Evolutionary conservation across 495 filamentous ascomycete species (phyloP).

Genomic region (Podospora comata): DNA sequence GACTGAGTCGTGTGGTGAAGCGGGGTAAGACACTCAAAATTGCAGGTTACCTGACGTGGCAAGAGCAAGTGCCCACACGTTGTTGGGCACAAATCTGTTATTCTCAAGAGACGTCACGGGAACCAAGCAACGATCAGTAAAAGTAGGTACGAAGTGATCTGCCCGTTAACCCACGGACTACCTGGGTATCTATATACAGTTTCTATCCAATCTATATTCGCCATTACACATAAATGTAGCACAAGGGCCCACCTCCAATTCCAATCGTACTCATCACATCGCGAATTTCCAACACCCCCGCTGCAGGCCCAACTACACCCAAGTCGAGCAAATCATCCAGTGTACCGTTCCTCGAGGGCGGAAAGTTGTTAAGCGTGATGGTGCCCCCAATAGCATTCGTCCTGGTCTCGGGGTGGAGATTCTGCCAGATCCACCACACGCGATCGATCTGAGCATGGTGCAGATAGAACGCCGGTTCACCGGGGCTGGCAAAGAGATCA

Average conservation of each 20-base stretch:
- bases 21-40: too few relatives aligned
- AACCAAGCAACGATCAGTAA: too few relatives aligned
- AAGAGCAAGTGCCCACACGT: too few relatives aligned
- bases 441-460: slow-evolving; percentile 67
- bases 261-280: slow-evolving; percentile 34
- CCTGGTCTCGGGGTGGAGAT: slow-evolving; percentile 32
- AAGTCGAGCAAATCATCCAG: slow-evolving; percentile 29
- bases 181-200: too few relatives aligned
- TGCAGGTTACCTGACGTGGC: too few relatives aligned
- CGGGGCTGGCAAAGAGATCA: slow-evolving; percentile 57
- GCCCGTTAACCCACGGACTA: too few relatives aligned
- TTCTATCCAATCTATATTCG: too few relatives aligned
- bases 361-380: background rate
- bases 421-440: slow-evolving; percentile 67
- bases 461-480: slow-evolving; percentile 64
- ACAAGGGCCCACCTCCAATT: slow-evolving; percentile 29
- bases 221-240: slow-evolving; percentile 20
- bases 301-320: slow-evolving; percentile 16
- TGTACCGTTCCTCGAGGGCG: slow-evolving; percentile 24
- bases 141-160: too few relatives aligned
- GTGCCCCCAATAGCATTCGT: slow-evolving; percentile 11
- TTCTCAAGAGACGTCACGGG: too few relatives aligned
- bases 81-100: too few relatives aligned
- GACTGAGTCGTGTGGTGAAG: too few relatives aligned
- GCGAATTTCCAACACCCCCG: slow-evolving; percentile 22